These are phyloP conservation scores for Artemisia tridentata DNA, from an alignment of 129 eudicot genomes.

Conservation along the genomic window DNA sequence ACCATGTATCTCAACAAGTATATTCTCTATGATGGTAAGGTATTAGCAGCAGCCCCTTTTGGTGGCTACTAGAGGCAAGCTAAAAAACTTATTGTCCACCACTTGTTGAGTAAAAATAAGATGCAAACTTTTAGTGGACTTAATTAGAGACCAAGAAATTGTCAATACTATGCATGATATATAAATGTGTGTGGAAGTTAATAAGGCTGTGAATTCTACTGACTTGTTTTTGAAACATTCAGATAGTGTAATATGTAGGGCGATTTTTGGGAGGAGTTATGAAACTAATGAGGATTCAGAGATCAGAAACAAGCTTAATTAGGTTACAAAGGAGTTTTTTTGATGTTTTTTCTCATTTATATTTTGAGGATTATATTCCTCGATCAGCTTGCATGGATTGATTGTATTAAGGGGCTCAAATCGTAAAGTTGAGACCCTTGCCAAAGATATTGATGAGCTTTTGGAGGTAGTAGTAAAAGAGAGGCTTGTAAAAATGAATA, in stretches of 20 bases:
- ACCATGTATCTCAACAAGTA: slow-evolving; percentile 17
- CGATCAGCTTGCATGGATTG: slow-evolving; percentile 36
- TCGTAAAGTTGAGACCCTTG: slow-evolving; percentile 26
- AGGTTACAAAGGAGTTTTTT: slow-evolving; percentile 34
- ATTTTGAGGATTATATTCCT: slow-evolving; percentile 47
- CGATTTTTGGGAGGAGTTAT: slow-evolving; percentile 62
- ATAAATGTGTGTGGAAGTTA: no score
- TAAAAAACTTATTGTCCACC: no score
- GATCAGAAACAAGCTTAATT: slow-evolving; percentile 33
- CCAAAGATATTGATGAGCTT: slow-evolving; percentile 33
- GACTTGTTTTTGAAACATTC: slow-evolving; percentile 36
- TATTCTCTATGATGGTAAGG: slow-evolving; percentile 39
- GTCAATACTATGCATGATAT: no score
- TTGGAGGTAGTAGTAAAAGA: slow-evolving; percentile 45
- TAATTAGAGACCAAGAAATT: no score
- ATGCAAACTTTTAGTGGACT: no score
- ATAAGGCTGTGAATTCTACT: slow-evolving; percentile 28
- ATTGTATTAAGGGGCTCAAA: slow-evolving; percentile 32
- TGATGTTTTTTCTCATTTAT: slow-evolving; percentile 24
- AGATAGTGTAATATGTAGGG: slow-evolving; percentile 43
- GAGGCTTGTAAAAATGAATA: neutral
- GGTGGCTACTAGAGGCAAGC: slow-evolving; percentile 30
- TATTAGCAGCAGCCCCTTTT: slow-evolving; percentile 51
- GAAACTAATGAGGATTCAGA: slow-evolving; percentile 37
- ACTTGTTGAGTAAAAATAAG: no score